Base-by-base conservation (phyloP, 805 yeast genomes). In the Yarrowia sp. region DNA sequence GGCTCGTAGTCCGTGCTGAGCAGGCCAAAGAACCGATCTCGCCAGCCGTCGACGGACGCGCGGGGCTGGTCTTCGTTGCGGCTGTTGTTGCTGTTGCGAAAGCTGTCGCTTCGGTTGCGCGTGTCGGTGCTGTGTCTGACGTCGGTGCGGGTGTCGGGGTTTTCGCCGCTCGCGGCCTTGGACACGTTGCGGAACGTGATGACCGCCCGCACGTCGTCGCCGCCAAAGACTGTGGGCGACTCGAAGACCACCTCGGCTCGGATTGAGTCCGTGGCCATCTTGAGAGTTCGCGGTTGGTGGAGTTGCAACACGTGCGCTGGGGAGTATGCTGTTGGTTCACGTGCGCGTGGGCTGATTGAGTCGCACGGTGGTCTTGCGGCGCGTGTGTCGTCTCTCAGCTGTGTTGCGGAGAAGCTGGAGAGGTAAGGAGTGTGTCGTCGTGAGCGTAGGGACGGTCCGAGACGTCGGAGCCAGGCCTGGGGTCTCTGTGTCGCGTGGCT, bases 161-260 rank as follows among this genome's bases (percentile, higher is more conserved):
- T 22, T 6, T 39, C 27, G 27, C 2, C 18, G 25, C 42, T 38
- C 25, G 42, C 13, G 16, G 22, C 22, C 21, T 63, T 49, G 29
- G 65, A 62, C n/a, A 65, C 61, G 62, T 73, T 72, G 21, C 67
- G 61, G 62, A 76, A 75, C 14, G 71, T 71, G 35, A 76, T 68
- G 22, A 66, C 65, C 29, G 73, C 70, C n/a, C 64, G 41, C 39
- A 76, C 65, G n/a, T 64, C 63, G 39, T 74, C 77, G 24, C 79
- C 79, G 1, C 77, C 77, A 65, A 75, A 76, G 12, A 74, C 73
- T 35, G 72, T 70, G 13, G 75, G 72, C 33, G 68, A 68, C 47
- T 75, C 76, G 59, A 76, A 71, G 31, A 69, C 67, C 7, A 74
- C 78, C 47, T 73, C 77, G 29, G 76, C 76, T 53, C 71, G 4